Conservation (phyloP, 2,329 filamentous ascomycete species). For the Aspergillus brunneoviolaceus region DNA sequence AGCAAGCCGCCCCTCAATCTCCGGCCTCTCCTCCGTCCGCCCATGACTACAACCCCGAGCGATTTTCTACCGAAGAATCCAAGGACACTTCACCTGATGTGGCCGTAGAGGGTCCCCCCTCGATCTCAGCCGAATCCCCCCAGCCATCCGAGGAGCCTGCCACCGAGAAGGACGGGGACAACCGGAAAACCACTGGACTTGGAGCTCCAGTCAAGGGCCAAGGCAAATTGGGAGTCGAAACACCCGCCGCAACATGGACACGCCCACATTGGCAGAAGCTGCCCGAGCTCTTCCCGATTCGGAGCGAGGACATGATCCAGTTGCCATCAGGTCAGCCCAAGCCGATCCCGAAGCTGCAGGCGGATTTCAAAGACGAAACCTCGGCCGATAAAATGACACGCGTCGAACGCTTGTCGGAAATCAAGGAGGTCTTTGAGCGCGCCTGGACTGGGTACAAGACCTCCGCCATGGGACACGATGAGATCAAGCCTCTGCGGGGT, state of each 20-base stretch:
- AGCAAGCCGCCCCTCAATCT: slow-evolving; percentile 13
- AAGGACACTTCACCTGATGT: neutral
- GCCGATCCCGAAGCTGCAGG: slow-evolving; percentile 74
- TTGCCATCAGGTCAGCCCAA: slow-evolving; percentile 72
- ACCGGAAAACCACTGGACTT: neutral
- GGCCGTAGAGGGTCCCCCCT: slow-evolving; percentile 1
- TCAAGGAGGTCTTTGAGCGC: slow-evolving; percentile 72
- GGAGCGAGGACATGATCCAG: slow-evolving; percentile 66
- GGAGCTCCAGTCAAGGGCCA: slow-evolving; percentile 26
- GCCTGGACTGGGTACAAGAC: slow-evolving; percentile 81
- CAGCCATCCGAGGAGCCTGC: slow-evolving; percentile 2
- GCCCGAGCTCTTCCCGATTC: slow-evolving; percentile 74
- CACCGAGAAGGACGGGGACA: slow-evolving; percentile 8
- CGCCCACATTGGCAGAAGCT: slow-evolving; percentile 71
- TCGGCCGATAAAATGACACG: slow-evolving; percentile 61
- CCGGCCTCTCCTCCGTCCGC: slow-evolving; percentile 10
- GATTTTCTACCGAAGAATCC: neutral
- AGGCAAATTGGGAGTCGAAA: slow-evolving; percentile 34
- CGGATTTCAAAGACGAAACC: slow-evolving; percentile 65
- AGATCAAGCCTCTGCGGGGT: slow-evolving; percentile 72
- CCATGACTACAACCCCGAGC: neutral
- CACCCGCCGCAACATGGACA: slow-evolving; percentile 24
- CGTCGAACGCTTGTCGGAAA: slow-evolving; percentile 60
- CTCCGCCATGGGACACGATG: slow-evolving; percentile 82
- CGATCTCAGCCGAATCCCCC: slow-evolving; percentile 3